Evolutionary conservation across 2,329 filamentous ascomycete species (phyloP).

Genomic region (Paracoccidioides brasiliensis): DNA sequence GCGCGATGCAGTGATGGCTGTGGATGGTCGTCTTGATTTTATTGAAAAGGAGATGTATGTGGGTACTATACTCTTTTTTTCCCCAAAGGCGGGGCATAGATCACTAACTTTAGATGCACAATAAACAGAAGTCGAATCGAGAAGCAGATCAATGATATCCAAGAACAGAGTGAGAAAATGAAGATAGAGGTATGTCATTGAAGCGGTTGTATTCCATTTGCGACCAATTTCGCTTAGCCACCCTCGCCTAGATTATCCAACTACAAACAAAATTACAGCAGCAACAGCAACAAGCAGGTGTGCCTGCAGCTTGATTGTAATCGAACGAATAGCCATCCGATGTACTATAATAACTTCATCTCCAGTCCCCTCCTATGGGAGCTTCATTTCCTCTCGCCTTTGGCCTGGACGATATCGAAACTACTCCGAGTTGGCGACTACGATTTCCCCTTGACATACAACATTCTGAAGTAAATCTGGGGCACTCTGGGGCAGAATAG

Average conservation of each 20-base stretch:
- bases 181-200: constrained; percentile 45
- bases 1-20: constrained; percentile 75
- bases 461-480: background rate
- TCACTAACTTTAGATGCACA: background rate
- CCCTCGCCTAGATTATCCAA: constrained; percentile 23
- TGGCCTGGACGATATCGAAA: background rate
- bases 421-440: background rate
- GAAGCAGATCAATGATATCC: constrained; percentile 49
- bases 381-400: background rate
- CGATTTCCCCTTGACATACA: background rate
- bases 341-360: background rate
- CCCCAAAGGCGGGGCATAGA: background rate
- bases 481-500: background rate
- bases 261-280: constrained; percentile 24
- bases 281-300: constrained; percentile 20
- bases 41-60: constrained; percentile 86
- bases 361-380: background rate
- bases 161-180: constrained; percentile 51
- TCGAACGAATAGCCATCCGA: background rate
- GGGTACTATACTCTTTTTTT: background rate
- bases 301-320: constrained; percentile 20
- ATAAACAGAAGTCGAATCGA: constrained; percentile 49
- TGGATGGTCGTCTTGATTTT: constrained; percentile 81
- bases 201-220: background rate
- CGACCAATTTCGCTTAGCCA: constrained; percentile 10